A percentile compares a stretch with the other conserved stretches of the same genome.
Conservation (phyloP, 768 basidiomycete genomes). For the Cyathus striatus region DNA sequence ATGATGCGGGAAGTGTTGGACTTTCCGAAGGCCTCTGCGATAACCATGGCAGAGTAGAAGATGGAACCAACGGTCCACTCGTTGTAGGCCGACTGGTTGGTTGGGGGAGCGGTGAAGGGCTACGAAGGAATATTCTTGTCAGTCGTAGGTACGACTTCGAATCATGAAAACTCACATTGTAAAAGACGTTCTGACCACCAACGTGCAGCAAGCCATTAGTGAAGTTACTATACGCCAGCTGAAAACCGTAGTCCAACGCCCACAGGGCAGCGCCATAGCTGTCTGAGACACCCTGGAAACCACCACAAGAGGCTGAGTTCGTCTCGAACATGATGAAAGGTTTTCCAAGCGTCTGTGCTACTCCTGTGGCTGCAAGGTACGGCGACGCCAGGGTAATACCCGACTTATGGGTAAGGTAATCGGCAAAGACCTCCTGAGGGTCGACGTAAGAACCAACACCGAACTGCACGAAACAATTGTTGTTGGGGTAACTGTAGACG, state of each 20-base stretch:
- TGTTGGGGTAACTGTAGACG: constrained; percentile 28
- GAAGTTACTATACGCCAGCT: constrained; percentile 57
- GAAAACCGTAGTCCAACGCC: constrained; percentile 59
- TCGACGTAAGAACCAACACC: constrained; percentile 30
- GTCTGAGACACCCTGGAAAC: constrained; percentile 61
- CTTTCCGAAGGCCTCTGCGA: constrained; percentile 67
- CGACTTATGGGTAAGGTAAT: constrained; percentile 57
- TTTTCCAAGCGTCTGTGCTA: constrained; percentile 37
- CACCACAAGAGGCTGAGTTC: constrained; percentile 66
- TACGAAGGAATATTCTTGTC: background rate
- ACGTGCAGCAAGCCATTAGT: constrained; percentile 51
- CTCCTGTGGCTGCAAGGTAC: constrained; percentile 44
- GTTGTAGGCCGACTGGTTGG: constrained; percentile 51
- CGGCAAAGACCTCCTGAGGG: constrained; percentile 43
- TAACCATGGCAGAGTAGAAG: constrained; percentile 68
- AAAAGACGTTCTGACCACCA: constrained; percentile 64
- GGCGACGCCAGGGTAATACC: constrained; percentile 41
- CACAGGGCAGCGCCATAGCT: constrained; percentile 64
- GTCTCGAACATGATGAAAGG: constrained; percentile 69
- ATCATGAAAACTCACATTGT: constrained; percentile 44
- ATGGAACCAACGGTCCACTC: constrained; percentile 76
- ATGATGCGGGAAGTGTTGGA: constrained; percentile 58
- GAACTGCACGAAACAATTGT: constrained; percentile 57
- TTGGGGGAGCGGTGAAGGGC: constrained; percentile 37
- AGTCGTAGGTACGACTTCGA: background rate